These are phyloP conservation scores for Pseudoneurospora amorphoporcata DNA, from an alignment of 495 filamentous ascomycete genomes.

Conservation along the genomic window DNA sequence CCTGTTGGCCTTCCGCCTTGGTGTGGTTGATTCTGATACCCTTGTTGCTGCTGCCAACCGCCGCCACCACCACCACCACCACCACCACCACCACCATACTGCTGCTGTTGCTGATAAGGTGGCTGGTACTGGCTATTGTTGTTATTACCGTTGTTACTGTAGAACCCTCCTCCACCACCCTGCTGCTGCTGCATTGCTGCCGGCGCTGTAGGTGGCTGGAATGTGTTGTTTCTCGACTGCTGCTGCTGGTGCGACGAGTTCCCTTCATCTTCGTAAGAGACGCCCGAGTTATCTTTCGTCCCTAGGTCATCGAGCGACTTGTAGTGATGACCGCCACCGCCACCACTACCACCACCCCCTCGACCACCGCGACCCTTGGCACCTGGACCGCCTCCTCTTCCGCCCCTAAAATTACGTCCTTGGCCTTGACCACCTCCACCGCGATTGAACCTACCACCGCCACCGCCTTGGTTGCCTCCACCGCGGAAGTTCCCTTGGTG, in stretches of 20 bases:
- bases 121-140: slow-evolving; percentile 15
- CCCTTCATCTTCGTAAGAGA: slow-evolving; percentile 32
- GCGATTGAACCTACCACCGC: slow-evolving; percentile 1
- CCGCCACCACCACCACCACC: not conserved
- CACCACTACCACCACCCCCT: slow-evolving; percentile 23
- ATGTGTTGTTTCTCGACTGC: slow-evolving; percentile 1
- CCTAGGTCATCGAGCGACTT: slow-evolving; percentile 33
- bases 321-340: slow-evolving; percentile 21
- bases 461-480: not conserved
- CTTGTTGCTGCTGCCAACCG: slow-evolving; percentile 11
- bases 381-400: slow-evolving; percentile 12
- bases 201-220: slow-evolving; percentile 9
- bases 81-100: slow-evolving; percentile 1
- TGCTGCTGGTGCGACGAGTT: not conserved
- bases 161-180: not conserved
- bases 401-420: slow-evolving; percentile 20
- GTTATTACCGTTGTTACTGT: slow-evolving; percentile 7
- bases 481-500: not conserved
- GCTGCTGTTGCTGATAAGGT: slow-evolving; percentile 11
- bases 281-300: slow-evolving; percentile 26
- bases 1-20: slow-evolving; percentile 2
- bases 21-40: slow-evolving; percentile 10
- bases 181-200: slow-evolving; percentile 9
- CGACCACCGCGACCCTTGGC: slow-evolving; percentile 13
- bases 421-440: slow-evolving; percentile 13